These are phyloP conservation scores for Aspergillus olivimuriae DNA, from an alignment of 495 filamentous ascomycete genomes.

Conservation along the genomic window DNA sequence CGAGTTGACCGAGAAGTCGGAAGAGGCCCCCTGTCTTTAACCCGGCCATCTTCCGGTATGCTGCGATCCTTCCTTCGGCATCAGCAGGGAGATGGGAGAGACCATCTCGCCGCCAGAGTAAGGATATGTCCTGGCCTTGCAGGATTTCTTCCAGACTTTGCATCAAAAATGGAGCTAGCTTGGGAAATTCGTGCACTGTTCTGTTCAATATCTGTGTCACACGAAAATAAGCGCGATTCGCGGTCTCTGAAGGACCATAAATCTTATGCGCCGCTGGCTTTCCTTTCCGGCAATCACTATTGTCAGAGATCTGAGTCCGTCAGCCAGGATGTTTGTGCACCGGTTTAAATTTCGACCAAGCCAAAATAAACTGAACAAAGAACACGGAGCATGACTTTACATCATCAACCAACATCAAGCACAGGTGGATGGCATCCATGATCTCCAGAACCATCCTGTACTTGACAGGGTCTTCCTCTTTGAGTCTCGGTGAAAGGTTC, in stretches of 20 bases:
- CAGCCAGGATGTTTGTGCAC: neutral
- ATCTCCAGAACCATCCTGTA: slow-evolving; percentile 22
- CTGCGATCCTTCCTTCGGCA: slow-evolving; percentile 7
- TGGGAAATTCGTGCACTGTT: slow-evolving; percentile 12
- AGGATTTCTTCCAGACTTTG: slow-evolving; percentile 23
- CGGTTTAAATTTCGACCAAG: neutral
- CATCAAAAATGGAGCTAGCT: slow-evolving; percentile 16
- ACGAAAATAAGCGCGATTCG: slow-evolving; percentile 24
- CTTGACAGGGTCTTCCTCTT: slow-evolving; percentile 14
- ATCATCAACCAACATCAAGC: slow-evolving; percentile 30
- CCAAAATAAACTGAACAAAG: neutral
- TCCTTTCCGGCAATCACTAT: slow-evolving; percentile 25
- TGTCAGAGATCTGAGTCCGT: slow-evolving; percentile 15
- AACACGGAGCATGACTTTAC: slow-evolving; percentile 5
- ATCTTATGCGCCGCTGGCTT: slow-evolving; percentile 23
- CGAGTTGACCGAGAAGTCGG: slow-evolving; percentile 16
- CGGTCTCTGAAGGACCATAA: slow-evolving; percentile 23
- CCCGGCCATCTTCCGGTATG: slow-evolving; percentile 15
- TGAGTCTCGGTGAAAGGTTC: slow-evolving; percentile 16
- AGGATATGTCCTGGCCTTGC: slow-evolving; percentile 26
- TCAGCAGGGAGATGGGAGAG: slow-evolving; percentile 10
- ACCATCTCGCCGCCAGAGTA: slow-evolving; percentile 29
- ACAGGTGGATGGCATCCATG: slow-evolving; percentile 27
- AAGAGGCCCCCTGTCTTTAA: slow-evolving; percentile 20
- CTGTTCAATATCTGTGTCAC: slow-evolving; percentile 19